Evolutionary conservation across 805 yeast species (phyloP).

Genomic region (Saturnispora sanitii): DNA sequence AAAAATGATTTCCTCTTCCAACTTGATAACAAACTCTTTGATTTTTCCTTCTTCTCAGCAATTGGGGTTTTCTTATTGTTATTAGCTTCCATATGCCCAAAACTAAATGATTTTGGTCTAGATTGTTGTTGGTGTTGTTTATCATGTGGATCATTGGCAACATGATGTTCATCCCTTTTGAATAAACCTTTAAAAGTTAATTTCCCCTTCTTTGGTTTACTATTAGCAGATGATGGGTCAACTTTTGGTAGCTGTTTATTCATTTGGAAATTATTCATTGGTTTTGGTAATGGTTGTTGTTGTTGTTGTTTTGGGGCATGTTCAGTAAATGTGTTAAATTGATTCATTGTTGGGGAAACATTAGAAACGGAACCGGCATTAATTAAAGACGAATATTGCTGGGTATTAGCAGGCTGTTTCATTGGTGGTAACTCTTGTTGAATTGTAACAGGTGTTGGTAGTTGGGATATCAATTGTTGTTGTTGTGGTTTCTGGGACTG

Average conservation of each 20-base stretch:
- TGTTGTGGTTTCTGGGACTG: not conserved
- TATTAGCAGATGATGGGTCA: not conserved
- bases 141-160: not conserved
- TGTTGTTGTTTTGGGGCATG: not conserved
- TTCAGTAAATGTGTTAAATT: not conserved
- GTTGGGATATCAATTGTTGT: not conserved
- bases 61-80: constrained; percentile 10
- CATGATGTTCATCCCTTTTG: too few relatives aligned
- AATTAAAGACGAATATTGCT: not conserved
- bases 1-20: constrained; percentile 25
- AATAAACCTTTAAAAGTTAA: constrained; percentile 25
- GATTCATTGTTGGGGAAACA: not conserved
- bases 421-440: constrained; percentile 4
- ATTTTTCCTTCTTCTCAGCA: constrained; percentile 19
- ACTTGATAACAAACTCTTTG: constrained; percentile 21
- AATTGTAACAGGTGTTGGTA: not conserved
- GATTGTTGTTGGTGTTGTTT: not conserved
- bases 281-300: not conserved
- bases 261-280: too few relatives aligned
- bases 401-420: not conserved
- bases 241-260: not conserved
- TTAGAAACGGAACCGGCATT: not conserved
- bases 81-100: constrained; percentile 5
- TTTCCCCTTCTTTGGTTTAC: constrained; percentile 15
- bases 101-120: constrained; percentile 14